Evolutionary conservation across 345 rosid species (phyloP).

Genomic region (Pugionium dolabratum): DNA sequence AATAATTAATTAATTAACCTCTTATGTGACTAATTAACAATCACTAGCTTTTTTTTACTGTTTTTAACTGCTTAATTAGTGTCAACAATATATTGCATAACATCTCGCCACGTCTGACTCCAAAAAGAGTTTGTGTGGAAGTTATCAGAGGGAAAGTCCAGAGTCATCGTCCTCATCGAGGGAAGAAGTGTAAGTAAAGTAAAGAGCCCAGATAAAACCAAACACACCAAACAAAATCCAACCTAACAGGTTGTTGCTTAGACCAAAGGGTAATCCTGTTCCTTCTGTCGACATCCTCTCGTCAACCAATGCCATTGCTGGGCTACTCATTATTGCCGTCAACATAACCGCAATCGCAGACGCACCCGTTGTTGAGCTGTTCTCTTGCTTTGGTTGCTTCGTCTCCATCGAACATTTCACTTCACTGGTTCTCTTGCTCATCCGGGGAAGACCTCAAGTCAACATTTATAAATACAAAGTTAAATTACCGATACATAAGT

Average conservation of each 20-base stretch:
- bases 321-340: conserved; percentile 53
- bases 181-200: conserved; percentile 52
- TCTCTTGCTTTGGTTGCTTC: conserved; percentile 13
- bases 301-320: conserved; percentile 81
- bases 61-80: background rate
- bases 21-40: background rate
- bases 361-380: conserved; percentile 26
- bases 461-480: no score
- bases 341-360: conserved; percentile 51
- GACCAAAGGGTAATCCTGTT: conserved; percentile 77
- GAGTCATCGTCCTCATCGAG: conserved; percentile 83
- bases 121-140: background rate
- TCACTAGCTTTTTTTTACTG: background rate
- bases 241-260: conserved; percentile 85
- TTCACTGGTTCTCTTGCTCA: conserved; percentile 50
- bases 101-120: no score
- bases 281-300: conserved; percentile 85
- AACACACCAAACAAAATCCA: conserved; percentile 84
- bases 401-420: conserved; percentile 54
- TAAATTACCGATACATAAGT: no score
- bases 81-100: no score
- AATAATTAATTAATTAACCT: no score
- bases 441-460: conserved; percentile 49
- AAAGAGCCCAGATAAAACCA: conserved; percentile 72
- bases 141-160: conserved; percentile 67